Evolutionary conservation across 1,284 basidiomycete genomes (phyloP).

Genomic region (Psilocybe mexicana): DNA sequence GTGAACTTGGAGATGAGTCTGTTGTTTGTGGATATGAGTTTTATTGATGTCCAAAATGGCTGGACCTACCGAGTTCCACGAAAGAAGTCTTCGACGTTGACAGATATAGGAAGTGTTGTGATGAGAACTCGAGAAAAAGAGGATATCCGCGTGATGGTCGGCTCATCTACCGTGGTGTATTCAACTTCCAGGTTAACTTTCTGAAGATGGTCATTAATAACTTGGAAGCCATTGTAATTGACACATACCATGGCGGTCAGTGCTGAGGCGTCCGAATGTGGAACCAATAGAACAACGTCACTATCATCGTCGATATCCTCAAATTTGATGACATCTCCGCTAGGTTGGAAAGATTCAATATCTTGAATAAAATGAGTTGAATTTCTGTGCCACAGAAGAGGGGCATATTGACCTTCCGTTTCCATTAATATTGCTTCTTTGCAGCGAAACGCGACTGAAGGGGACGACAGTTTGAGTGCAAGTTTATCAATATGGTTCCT

Average conservation of each 20-base stretch:
- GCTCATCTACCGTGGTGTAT: slow-evolving; percentile 60
- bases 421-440: slow-evolving; percentile 42
- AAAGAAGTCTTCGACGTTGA: slow-evolving; percentile 88
- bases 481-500: slow-evolving; percentile 60
- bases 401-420: slow-evolving; percentile 27
- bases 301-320: slow-evolving; percentile 45
- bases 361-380: slow-evolving; percentile 13
- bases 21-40: slow-evolving; percentile 5
- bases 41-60: slow-evolving; percentile 4
- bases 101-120: slow-evolving; percentile 72
- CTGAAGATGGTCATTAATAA: slow-evolving; percentile 35
- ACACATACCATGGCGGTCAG: slow-evolving; percentile 54
- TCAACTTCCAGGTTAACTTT: slow-evolving; percentile 62
- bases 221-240: neutral
- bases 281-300: slow-evolving; percentile 51
- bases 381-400: neutral
- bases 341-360: slow-evolving; percentile 30
- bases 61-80: slow-evolving; percentile 57
- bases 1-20: slow-evolving; percentile 83
- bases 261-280: slow-evolving; percentile 61
- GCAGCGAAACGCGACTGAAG: slow-evolving; percentile 54
- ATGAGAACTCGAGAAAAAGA: slow-evolving; percentile 53
- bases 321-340: slow-evolving; percentile 48
- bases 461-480: slow-evolving; percentile 52
- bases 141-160: slow-evolving; percentile 52